phyloP scores from a whole-genome alignment of 2,329 filamentous ascomycete genomes.

The Sporothrix sp. region DNA sequence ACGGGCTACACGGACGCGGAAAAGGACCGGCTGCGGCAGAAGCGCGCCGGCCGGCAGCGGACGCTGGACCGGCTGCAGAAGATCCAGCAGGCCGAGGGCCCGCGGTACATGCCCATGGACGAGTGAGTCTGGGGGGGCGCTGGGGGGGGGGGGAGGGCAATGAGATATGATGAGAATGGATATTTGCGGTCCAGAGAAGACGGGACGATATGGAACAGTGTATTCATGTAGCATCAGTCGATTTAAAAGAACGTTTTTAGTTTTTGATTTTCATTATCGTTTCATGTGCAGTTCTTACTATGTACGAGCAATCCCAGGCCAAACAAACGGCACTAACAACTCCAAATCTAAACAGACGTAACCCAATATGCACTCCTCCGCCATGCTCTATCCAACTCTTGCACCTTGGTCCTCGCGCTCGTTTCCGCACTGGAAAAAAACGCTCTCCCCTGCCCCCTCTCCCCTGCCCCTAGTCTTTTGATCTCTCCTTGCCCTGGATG shows the following conservation, averaged over 20 bases:
- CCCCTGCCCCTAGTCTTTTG: conserved; percentile 40
- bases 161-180: not conserved
- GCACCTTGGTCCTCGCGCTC: too few relatives aligned
- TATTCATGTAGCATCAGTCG: not conserved
- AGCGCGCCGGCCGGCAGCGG: conserved; percentile 32
- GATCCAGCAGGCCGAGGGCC: conserved; percentile 35
- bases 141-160: not conserved
- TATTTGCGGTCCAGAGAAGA: not conserved
- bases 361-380: not conserved
- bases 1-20: conserved; percentile 51
- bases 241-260: not conserved
- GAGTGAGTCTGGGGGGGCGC: not conserved
- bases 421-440: too few relatives aligned
- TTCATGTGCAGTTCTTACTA: not conserved
- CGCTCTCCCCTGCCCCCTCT: too few relatives aligned
- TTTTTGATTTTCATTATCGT: conserved; percentile 4
- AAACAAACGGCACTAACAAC: too few relatives aligned
- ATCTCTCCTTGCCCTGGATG: conserved; percentile 54
- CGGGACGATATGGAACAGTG: not conserved
- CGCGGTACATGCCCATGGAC: conserved; percentile 19
- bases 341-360: not conserved
- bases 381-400: too few relatives aligned
- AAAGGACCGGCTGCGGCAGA: conserved; percentile 46
- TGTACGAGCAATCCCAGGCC: not conserved
- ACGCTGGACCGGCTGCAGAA: conserved; percentile 19